Evolutionary conservation across 164 flowering plant genomes (phyloP).

Genomic region (Nymphaea thermarum): DNA sequence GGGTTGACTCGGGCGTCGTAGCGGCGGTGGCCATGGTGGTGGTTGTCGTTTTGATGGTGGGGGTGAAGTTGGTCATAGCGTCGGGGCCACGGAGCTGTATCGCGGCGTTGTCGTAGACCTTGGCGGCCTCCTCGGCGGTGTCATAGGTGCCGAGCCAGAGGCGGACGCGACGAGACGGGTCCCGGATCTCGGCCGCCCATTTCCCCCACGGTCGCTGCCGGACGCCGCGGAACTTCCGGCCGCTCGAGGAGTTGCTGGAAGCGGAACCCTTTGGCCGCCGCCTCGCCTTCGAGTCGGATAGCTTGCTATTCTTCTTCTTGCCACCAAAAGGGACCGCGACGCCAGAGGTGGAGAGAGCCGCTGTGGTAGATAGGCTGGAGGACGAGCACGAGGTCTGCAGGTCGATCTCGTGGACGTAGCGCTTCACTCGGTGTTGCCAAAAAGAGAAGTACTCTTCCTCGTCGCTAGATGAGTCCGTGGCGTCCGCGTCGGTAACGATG

Average conservation of each 20-base stretch:
- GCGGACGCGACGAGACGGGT: slow-evolving; percentile 51
- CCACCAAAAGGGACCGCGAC: background rate
- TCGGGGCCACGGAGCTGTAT: slow-evolving; percentile 73
- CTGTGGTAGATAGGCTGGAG: slow-evolving; percentile 1
- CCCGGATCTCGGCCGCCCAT: slow-evolving; percentile 96
- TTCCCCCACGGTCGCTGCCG: slow-evolving; percentile 91
- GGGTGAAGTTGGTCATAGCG: slow-evolving; percentile 57
- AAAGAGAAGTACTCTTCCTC: slow-evolving; percentile 28
- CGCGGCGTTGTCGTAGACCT: slow-evolving; percentile 80
- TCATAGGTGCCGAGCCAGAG: slow-evolving; percentile 83
- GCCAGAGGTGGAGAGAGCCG: background rate
- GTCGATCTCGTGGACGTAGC: slow-evolving; percentile 46
- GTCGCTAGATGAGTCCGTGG: slow-evolving; percentile 84
- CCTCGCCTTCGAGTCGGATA: background rate
- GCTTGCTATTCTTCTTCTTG: slow-evolving; percentile 5
- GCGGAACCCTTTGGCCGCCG: background rate
- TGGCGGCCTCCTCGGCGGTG: slow-evolving; percentile 89
- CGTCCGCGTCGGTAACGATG: slow-evolving; percentile 62
- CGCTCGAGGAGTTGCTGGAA: slow-evolving; percentile 1
- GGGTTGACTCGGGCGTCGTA: slow-evolving; percentile 6
- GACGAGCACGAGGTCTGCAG: slow-evolving; percentile 14
- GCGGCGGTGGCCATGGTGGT: slow-evolving; percentile 1
- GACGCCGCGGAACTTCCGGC: slow-evolving; percentile 69
- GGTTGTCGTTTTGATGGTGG: background rate
- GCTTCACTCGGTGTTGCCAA: slow-evolving; percentile 35